Conservation (phyloP, 257 asterid genomes). For the Solanum microdontum region DNA sequence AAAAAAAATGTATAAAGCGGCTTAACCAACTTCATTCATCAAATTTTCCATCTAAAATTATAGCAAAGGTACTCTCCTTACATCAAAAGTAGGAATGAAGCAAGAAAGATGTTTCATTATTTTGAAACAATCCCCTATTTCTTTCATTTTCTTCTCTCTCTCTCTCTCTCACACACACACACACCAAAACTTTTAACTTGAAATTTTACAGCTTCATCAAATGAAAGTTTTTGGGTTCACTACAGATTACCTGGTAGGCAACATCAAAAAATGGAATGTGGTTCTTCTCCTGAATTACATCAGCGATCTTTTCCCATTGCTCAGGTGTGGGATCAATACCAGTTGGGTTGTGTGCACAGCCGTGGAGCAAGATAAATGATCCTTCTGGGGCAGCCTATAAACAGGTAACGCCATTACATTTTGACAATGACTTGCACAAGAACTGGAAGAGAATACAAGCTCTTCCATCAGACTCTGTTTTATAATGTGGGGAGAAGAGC, state of each 20-base stretch:
- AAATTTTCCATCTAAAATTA: neutral
- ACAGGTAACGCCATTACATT: neutral
- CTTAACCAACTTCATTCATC: neutral
- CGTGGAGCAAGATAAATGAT: slow-evolving; percentile 86
- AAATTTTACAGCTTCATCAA: neutral
- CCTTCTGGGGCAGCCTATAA: slow-evolving; percentile 88
- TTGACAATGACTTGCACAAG: neutral
- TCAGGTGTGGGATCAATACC: slow-evolving; percentile 93
- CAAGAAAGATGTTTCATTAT: neutral
- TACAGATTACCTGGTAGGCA: slow-evolving; percentile 77
- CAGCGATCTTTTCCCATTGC: slow-evolving; percentile 88
- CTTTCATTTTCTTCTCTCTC: neutral
- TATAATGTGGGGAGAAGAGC: neutral
- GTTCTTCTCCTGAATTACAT: slow-evolving; percentile 81
- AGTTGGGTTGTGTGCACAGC: slow-evolving; percentile 98
- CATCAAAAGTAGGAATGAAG: neutral
- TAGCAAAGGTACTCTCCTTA: neutral
- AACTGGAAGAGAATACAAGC: neutral
- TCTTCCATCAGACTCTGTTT: neutral
- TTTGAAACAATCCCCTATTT: neutral
- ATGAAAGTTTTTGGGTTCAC: neutral
- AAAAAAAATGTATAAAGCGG: neutral
- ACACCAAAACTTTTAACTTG: neutral
- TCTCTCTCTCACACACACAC: neutral
- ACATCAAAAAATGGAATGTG: slow-evolving; percentile 96